A percentile compares a stretch with the other conserved stretches of the same genome.
Evolutionary conservation across 371 early-diverging fungal genomes (phyloP).

Genomic region (Chytridiales sp.): DNA sequence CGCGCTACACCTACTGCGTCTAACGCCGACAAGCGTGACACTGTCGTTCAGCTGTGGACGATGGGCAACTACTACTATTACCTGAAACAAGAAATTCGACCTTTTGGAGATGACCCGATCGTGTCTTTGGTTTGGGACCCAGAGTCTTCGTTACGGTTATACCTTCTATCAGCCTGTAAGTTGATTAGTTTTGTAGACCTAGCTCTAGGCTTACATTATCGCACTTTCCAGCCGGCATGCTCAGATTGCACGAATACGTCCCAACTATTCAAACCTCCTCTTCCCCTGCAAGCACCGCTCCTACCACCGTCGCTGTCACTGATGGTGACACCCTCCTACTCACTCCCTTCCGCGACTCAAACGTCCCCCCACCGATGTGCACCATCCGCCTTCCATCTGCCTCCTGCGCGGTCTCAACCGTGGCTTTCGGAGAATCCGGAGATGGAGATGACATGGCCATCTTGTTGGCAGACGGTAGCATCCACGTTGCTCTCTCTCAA

Average conservation of each 20-base stretch:
- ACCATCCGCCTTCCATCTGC: conserved; percentile 44
- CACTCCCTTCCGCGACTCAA: conserved; percentile 83
- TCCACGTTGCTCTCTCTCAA: not conserved
- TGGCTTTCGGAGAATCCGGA: conserved; percentile 60
- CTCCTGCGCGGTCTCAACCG: conserved; percentile 52
- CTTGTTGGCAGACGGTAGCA: conserved; percentile 41
- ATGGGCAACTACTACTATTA: conserved; percentile 95
- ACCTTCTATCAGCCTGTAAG: conserved; percentile 54
- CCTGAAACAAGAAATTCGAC: conserved; percentile 75
- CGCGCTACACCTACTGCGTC: not conserved
- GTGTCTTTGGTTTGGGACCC: conserved; percentile 69
- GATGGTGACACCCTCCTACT: conserved; percentile 69
- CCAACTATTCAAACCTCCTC: conserved; percentile 31
- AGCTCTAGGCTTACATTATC: not conserved
- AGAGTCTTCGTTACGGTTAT: conserved; percentile 62
- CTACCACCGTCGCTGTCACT: conserved; percentile 73
- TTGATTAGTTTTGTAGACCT: conserved; percentile 14
- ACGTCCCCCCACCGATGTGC: conserved; percentile 95
- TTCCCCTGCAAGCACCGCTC: conserved; percentile 51
- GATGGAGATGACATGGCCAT: conserved; percentile 70
- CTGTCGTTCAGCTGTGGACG: conserved; percentile 83
- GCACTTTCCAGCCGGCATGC: conserved; percentile 34
- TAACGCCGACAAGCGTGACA: not conserved
- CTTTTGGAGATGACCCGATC: conserved; percentile 38
- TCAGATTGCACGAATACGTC: conserved; percentile 7